Conservation (phyloP, 2,329 filamentous ascomycete species). For the Triangularia setosa region DNA sequence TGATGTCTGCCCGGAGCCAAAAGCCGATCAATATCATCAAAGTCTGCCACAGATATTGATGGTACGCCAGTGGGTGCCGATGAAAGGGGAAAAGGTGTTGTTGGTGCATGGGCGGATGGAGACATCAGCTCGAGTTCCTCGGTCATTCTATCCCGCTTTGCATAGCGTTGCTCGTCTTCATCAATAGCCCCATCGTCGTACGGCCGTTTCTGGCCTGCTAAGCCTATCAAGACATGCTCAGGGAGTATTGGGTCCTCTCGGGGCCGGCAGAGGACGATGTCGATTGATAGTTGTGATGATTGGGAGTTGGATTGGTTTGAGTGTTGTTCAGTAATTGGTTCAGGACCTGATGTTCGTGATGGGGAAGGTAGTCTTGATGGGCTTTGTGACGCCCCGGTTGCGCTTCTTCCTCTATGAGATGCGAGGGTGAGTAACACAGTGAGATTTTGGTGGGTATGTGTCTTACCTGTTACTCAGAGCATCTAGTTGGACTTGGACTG, state of each 20-base stretch:
- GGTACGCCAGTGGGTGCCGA: background rate
- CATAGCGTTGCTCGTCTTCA: constrained; percentile 23
- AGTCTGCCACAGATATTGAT: background rate
- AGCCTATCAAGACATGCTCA: constrained; percentile 24
- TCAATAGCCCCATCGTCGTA: constrained; percentile 25
- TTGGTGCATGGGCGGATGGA: background rate
- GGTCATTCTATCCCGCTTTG: constrained; percentile 30
- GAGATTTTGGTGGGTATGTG: background rate
- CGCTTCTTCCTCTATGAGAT: constrained; percentile 10
- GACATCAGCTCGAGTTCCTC: constrained; percentile 29
- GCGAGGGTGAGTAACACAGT: background rate
- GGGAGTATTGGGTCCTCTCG: constrained; percentile 8
- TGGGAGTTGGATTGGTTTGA: constrained; percentile 12
- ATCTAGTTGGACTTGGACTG: constrained; percentile 24
- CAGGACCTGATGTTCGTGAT: constrained; percentile 12
- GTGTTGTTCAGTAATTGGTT: constrained; percentile 7
- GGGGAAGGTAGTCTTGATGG: constrained; percentile 15
- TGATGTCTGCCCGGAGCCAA: background rate
- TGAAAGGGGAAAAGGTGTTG: background rate
- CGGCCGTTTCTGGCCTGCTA: constrained; percentile 26
- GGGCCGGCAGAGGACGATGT: constrained; percentile 1
- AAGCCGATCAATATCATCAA: background rate
- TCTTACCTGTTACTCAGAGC: constrained; percentile 23
- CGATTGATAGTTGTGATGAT: background rate
- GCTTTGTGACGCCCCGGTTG: constrained; percentile 5